Evolutionary conservation across 768 basidiomycete species (phyloP).

Genomic region (Lentinula edodes): DNA sequence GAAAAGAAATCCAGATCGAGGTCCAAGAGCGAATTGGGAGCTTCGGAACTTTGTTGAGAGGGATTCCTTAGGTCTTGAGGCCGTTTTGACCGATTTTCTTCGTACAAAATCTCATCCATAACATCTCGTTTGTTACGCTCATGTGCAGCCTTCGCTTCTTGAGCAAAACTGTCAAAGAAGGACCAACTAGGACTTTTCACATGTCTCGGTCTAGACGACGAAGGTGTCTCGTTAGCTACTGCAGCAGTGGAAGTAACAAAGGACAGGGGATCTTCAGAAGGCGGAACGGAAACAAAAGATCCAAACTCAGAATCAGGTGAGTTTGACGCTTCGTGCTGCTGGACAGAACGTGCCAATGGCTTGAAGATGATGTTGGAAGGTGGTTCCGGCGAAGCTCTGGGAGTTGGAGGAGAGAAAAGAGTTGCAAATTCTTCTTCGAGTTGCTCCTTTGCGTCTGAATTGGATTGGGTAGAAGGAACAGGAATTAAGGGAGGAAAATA

Average conservation of each 20-base stretch:
- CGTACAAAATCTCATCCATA: constrained; percentile 57
- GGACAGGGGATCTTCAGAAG: constrained; percentile 46
- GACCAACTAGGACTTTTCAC: constrained; percentile 27
- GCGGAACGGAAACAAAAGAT: constrained; percentile 53
- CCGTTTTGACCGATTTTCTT: constrained; percentile 71
- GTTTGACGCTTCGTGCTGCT: constrained; percentile 10
- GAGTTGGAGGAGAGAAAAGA: constrained; percentile 37
- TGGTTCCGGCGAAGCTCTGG: constrained; percentile 26
- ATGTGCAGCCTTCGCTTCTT: constrained; percentile 49
- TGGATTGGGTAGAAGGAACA: background rate
- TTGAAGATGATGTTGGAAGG: background rate
- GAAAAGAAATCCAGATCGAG: constrained; percentile 26
- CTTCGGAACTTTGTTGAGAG: constrained; percentile 4
- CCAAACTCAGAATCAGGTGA: constrained; percentile 52
- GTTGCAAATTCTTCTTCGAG: constrained; percentile 35
- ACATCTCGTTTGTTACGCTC: constrained; percentile 47
- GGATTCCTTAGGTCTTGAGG: constrained; percentile 12
- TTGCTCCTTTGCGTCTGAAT: constrained; percentile 18
- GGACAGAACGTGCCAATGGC: background rate
- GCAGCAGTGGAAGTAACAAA: background rate
- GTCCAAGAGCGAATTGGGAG: constrained; percentile 20
- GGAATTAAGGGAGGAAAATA: constrained; percentile 5
- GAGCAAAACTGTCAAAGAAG: constrained; percentile 60
- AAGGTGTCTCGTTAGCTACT: background rate
- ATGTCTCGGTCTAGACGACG: background rate